phyloP scores from a whole-genome alignment of 2,329 filamentous ascomycete genomes.

The Sphaceloma murrayae region DNA sequence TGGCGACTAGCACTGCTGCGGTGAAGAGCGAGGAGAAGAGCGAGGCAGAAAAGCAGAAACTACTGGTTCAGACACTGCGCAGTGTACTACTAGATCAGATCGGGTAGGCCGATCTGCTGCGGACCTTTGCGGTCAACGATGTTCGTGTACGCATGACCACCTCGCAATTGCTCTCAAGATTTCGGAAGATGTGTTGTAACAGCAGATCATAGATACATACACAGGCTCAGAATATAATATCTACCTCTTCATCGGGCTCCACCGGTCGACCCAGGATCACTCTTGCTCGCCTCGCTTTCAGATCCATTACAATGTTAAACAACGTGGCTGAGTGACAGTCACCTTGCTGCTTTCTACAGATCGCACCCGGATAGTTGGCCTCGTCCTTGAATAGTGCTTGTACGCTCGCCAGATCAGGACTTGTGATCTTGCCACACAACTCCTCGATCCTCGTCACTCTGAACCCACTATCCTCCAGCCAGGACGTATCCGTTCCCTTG shows the following conservation, averaged over 20 bases:
- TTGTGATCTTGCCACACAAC: constrained; percentile 21
- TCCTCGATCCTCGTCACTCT: constrained; percentile 32
- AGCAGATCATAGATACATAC: too few relatives aligned
- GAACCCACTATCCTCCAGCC: constrained; percentile 34
- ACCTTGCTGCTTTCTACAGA: constrained; percentile 27
- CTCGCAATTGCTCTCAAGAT: too few relatives aligned
- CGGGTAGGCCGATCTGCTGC: not conserved
- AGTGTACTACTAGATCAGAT: not conserved
- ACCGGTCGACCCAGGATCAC: constrained; percentile 29
- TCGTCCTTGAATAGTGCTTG: constrained; percentile 35
- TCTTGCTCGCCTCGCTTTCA: constrained; percentile 24
- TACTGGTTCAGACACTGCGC: not conserved
- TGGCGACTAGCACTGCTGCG: not conserved
- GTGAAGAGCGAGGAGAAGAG: not conserved
- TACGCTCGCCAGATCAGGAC: constrained; percentile 26
- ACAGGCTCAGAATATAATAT: constrained; percentile 22
- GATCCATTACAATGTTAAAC: constrained; percentile 34
- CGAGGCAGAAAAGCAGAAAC: not conserved
- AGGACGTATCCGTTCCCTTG: constrained; percentile 32
- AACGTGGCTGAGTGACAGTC: constrained; percentile 25
- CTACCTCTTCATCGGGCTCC: constrained; percentile 24
- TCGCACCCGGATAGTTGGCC: constrained; percentile 31
- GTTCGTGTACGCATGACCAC: too few relatives aligned
- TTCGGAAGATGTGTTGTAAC: too few relatives aligned
- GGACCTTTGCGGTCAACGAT: too few relatives aligned